A percentile compares a stretch with the other conserved stretches of the same genome.
Evolutionary conservation across 306 rosid species (phyloP).

Genomic region (Cicer yamashitae): DNA sequence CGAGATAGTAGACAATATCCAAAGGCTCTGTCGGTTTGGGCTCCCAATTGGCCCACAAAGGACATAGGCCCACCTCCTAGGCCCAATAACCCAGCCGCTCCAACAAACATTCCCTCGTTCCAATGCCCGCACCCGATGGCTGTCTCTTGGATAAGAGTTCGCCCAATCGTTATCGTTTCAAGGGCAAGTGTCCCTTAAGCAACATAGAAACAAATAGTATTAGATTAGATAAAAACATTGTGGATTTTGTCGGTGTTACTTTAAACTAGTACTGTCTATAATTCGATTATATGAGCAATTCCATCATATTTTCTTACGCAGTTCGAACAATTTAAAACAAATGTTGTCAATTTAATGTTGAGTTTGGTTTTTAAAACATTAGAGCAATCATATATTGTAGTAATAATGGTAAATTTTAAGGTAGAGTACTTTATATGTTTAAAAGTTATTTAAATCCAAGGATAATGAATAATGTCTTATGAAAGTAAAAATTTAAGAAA

Average conservation of each 20-base stretch:
- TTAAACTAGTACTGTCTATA: no score
- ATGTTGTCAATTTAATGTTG: no score
- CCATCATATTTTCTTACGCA: no score
- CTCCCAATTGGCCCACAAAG: slow-evolving; percentile 78
- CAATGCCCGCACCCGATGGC: slow-evolving; percentile 94
- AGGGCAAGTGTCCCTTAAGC: slow-evolving; percentile 73
- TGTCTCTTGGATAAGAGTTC: slow-evolving; percentile 57
- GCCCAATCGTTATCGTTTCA: slow-evolving; percentile 76
- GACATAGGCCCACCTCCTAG: slow-evolving; percentile 93
- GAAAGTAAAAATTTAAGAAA: no score
- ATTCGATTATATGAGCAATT: not conserved
- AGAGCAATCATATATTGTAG: no score
- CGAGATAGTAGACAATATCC: slow-evolving; percentile 77
- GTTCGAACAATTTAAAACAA: no score
- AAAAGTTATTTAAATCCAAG: no score
- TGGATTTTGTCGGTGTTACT: not conserved
- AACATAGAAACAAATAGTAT: not conserved
- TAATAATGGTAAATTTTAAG: no score
- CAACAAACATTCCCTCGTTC: slow-evolving; percentile 87
- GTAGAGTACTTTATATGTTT: no score
- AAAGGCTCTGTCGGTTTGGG: slow-evolving; percentile 78
- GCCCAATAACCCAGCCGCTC: slow-evolving; percentile 86
- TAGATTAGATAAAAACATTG: not conserved
- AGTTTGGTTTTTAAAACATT: no score
- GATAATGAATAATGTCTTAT: no score